A percentile compares a stretch with the other conserved stretches of the same genome.
phyloP scores from a whole-genome alignment of 1,284 basidiomycete genomes.

The Bondarzewia mesenterica region DNA sequence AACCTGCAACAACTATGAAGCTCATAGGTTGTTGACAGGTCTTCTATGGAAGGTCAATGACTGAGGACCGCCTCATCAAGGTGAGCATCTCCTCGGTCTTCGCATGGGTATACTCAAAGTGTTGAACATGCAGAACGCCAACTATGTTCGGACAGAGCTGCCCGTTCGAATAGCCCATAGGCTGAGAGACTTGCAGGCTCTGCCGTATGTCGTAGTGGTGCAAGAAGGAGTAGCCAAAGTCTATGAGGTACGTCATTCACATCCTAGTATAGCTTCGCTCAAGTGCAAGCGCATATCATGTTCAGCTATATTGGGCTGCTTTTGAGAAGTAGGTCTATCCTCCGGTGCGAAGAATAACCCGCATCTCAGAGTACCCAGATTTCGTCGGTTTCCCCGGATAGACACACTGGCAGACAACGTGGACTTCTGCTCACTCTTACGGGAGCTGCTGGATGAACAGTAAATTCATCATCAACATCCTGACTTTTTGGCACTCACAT shows the following conservation, averaged over 20 bases:
- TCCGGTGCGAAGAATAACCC: conserved; percentile 2
- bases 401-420: conserved; percentile 72
- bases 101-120: conserved; percentile 2
- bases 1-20: conserved; percentile 6
- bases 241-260: conserved; percentile 59
- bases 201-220: conserved; percentile 86
- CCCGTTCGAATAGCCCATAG: conserved; percentile 86
- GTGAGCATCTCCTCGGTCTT: conserved; percentile 25
- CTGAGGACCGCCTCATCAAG: conserved; percentile 66
- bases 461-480: conserved; percentile 26
- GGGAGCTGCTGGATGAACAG: conserved; percentile 69
- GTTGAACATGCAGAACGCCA: conserved; percentile 54
- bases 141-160: conserved; percentile 84
- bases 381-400: conserved; percentile 72
- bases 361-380: conserved; percentile 32
- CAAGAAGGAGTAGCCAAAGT: conserved; percentile 80
- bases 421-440: conserved; percentile 68
- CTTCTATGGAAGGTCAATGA: conserved; percentile 75
- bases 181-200: conserved; percentile 76
- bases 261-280: not conserved
- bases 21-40: conserved; percentile 22
- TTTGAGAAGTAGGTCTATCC: conserved; percentile 58
- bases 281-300: conserved; percentile 1
- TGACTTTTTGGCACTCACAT: conserved; percentile 7
- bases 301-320: conserved; percentile 71